These are phyloP conservation scores for Schizonepeta tenuifolia DNA, from an alignment of 257 asterid genomes.

Conservation along the genomic window DNA sequence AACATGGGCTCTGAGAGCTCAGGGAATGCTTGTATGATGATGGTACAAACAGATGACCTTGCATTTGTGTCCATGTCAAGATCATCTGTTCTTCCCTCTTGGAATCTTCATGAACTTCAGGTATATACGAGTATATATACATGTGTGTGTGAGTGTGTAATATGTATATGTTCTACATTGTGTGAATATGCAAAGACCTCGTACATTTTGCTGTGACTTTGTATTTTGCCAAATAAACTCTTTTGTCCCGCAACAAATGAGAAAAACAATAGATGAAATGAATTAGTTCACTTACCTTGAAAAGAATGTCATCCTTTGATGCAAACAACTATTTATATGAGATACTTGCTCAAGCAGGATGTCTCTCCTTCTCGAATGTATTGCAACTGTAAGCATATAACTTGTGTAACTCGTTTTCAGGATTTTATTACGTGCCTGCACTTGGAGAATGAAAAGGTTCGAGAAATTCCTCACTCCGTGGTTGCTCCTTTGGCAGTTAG, in stretches of 20 bases:
- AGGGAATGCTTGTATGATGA: slow-evolving; percentile 82
- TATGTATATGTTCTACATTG: background rate
- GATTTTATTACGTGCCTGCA: slow-evolving; percentile 55
- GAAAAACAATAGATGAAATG: background rate
- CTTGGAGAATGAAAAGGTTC: slow-evolving; percentile 77
- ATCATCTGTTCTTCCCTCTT: slow-evolving; percentile 47
- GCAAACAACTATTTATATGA: background rate
- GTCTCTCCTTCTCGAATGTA: slow-evolving; percentile 5
- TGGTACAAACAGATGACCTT: slow-evolving; percentile 65
- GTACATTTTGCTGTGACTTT: slow-evolving; percentile 17
- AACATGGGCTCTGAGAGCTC: slow-evolving; percentile 63
- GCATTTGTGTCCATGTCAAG: slow-evolving; percentile 73
- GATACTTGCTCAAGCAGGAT: slow-evolving; percentile 13
- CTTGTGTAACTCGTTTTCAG: slow-evolving; percentile 43
- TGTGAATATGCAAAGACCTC: background rate
- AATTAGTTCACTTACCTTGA: slow-evolving; percentile 22
- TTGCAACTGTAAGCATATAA: background rate
- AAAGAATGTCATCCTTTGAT: background rate
- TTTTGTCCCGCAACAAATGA: background rate
- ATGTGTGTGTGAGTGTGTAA: background rate
- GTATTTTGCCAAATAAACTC: background rate
- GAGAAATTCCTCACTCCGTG: slow-evolving; percentile 74
- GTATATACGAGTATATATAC: slow-evolving; percentile 33
- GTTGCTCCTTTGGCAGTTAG: slow-evolving; percentile 94
- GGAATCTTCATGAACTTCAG: slow-evolving; percentile 71